Base-by-base conservation (phyloP, 441 rosid species). In the Adansonia grandidieri region DNA sequence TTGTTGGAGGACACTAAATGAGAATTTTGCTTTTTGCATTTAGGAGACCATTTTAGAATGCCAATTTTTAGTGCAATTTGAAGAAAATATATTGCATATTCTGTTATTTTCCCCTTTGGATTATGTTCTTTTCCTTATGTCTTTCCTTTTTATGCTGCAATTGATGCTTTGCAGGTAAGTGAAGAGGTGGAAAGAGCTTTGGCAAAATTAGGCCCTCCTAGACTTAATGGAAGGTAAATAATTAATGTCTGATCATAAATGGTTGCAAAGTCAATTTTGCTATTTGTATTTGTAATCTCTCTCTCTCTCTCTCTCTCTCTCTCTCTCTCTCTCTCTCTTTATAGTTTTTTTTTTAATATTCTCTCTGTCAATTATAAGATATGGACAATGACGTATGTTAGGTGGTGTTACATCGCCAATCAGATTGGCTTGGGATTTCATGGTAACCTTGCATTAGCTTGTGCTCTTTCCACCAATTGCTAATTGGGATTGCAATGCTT, bases 181-280 rank as follows among this genome's bases (percentile, higher is more conserved):
- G 99, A 97, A 86, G 99, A 97, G 85, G 98, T 97, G 50, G 99
- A 97, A 84, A 98, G 99, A 76, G 99, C 99, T 82, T 89, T 97
- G 78, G 94, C 98, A n/a, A 97, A 93, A 88, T 48, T 95, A 83
- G 98, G 93, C 14, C 97, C 98, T 79, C 88, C 98, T 71, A 89
- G 97, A 85, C 88, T 93, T 76, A 87, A 77, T 85, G 95, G 97
- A 88, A 88, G 96, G 99, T 92, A 78, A 17, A 10, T 75, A 57
- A 60, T 65, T 50, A 73, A 69, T 75, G 71, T 75, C 60, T 73
- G 56, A 22, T 9, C 40, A 68, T 65, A 17, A 64, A 11, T 73
- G 62, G 5, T 62, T 75, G 19, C 19, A 68, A 3, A n/a, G 15
- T 20, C 9, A 69, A 45, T 6, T 17, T 6, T 53, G 42, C 8